These are phyloP conservation scores for Zalaria obscura DNA, from an alignment of 2,329 filamentous ascomycete genomes.

Conservation along the genomic window DNA sequence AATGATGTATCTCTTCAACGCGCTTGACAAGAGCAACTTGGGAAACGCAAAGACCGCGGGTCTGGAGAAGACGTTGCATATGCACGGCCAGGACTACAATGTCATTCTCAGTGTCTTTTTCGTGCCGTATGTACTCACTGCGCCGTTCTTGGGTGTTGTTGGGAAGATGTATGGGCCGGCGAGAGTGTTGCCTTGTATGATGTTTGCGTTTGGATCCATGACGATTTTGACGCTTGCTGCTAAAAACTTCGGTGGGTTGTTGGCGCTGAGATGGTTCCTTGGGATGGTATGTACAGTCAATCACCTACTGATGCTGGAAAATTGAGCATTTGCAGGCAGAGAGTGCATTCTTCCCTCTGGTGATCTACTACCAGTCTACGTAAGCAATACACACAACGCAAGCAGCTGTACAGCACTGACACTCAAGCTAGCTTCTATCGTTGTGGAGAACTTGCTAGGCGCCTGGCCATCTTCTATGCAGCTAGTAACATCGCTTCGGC, in stretches of 20 bases:
- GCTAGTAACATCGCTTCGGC: conserved; percentile 60
- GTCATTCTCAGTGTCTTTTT: conserved; percentile 59
- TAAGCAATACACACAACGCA: not conserved
- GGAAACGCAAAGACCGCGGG: conserved; percentile 30
- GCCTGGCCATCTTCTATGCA: conserved; percentile 62
- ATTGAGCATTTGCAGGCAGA: conserved; percentile 26
- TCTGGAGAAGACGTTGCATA: conserved; percentile 39
- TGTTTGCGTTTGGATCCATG: conserved; percentile 53
- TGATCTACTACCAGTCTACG: conserved; percentile 45
- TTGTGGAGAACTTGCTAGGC: conserved; percentile 54
- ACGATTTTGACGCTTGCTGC: conserved; percentile 45
- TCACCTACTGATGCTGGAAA: no score
- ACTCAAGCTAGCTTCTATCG: conserved; percentile 51
- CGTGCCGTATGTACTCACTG: conserved; percentile 58
- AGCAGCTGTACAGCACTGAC: conserved; percentile 21
- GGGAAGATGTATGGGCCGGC: conserved; percentile 55
- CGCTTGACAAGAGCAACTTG: conserved; percentile 31
- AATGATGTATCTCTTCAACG: conserved; percentile 46
- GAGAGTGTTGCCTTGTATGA: conserved; percentile 50
- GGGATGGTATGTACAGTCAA: conserved; percentile 23
- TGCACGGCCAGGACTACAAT: conserved; percentile 53
- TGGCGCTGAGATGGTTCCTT: conserved; percentile 55
- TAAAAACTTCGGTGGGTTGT: conserved; percentile 49
- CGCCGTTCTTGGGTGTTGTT: conserved; percentile 49
- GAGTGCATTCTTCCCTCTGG: conserved; percentile 54